phyloP scores from a whole-genome alignment of 2,329 filamentous ascomycete species.

The Xylariales sp. region DNA sequence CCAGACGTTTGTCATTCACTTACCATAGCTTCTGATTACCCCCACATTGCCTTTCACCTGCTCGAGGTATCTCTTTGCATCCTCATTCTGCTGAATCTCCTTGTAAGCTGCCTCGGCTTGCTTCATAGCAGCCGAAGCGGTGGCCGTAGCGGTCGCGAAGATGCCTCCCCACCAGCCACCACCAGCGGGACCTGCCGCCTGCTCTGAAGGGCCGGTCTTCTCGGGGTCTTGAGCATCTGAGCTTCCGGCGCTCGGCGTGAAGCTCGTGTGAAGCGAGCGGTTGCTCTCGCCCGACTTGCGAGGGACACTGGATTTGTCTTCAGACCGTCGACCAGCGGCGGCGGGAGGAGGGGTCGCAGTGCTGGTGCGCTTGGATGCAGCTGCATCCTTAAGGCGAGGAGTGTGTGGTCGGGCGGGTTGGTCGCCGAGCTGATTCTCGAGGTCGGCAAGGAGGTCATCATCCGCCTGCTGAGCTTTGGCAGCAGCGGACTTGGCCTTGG shows the following conservation, averaged over 20 bases:
- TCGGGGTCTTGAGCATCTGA: constrained; percentile 56
- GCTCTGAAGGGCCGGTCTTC: constrained; percentile 44
- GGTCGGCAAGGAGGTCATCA: constrained; percentile 80
- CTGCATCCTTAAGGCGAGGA: constrained; percentile 61
- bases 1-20: no score
- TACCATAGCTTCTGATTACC: constrained; percentile 71
- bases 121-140: constrained; percentile 71
- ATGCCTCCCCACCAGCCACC: constrained; percentile 51
- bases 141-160: constrained; percentile 66
- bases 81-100: constrained; percentile 93
- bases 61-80: constrained; percentile 93
- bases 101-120: constrained; percentile 90
- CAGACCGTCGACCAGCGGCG: constrained; percentile 51
- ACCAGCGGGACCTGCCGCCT: constrained; percentile 24
- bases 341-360: constrained; percentile 42
- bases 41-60: constrained; percentile 89
- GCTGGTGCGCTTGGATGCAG: constrained; percentile 44
- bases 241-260: constrained; percentile 65
- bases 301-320: constrained; percentile 52
- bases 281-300: constrained; percentile 78
- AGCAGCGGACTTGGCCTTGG: constrained; percentile 44
- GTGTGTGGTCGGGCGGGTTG: constrained; percentile 76
- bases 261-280: constrained; percentile 65
- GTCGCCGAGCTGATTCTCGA: constrained; percentile 73
- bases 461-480: constrained; percentile 44